These are phyloP conservation scores for Podosphaera aphanis DNA, from an alignment of 2,329 filamentous ascomycete genomes.

Conservation along the genomic window DNA sequence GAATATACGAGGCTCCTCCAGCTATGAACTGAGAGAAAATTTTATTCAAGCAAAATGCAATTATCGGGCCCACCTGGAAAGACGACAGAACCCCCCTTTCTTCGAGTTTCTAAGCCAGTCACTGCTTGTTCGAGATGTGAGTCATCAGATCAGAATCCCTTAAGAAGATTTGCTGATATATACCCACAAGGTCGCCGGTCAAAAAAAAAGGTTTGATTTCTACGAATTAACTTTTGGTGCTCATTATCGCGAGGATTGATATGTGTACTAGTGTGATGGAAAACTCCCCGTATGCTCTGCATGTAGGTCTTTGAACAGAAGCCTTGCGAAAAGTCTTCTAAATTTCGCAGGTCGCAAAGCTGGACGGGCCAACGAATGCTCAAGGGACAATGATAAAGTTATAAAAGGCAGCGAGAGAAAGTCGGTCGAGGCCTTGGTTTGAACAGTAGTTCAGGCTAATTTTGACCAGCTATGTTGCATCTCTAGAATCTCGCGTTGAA, in stretches of 20 bases:
- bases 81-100: slow-evolving; percentile 24
- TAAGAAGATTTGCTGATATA: background rate
- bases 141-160: slow-evolving; percentile 7
- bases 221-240: background rate
- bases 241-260: background rate
- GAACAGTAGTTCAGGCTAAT: background rate
- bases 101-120: slow-evolving; percentile 55
- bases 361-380: slow-evolving; percentile 67
- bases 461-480: slow-evolving; percentile 61
- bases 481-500: slow-evolving; percentile 76
- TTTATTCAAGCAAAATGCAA: background rate
- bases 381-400: slow-evolving; percentile 86
- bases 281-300: slow-evolving; percentile 88
- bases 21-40: too few species aligned
- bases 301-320: slow-evolving; percentile 23
- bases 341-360: slow-evolving; percentile 38
- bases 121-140: slow-evolving; percentile 57
- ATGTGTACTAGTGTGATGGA: slow-evolving; percentile 49
- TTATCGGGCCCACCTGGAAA: slow-evolving; percentile 3
- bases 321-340: background rate
- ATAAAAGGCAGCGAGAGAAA: slow-evolving; percentile 86
- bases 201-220: slow-evolving; percentile 56
- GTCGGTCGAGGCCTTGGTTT: slow-evolving; percentile 18
- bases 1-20: too few species aligned
- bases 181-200: slow-evolving; percentile 43